phyloP scores from a whole-genome alignment of 371 early-diverging fungal species.

The Saksenaea vasiformis region DNA sequence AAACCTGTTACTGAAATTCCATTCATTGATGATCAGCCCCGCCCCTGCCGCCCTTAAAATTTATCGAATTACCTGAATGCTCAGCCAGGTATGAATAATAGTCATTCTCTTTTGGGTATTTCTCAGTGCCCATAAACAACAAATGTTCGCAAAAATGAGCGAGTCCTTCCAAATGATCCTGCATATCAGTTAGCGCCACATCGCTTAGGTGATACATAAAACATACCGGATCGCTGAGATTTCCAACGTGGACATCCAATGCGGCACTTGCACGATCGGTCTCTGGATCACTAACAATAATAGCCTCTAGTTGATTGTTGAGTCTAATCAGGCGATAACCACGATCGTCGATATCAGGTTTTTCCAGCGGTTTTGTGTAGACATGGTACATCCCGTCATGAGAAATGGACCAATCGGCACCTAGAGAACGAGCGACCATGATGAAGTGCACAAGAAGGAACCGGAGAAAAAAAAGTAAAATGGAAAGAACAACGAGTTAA shows the following conservation, averaged over 20 bases:
- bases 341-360: conserved; percentile 71
- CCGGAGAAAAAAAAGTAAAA: conserved; percentile 7
- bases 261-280: conserved; percentile 89
- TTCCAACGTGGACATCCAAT: conserved; percentile 90
- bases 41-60: neutral
- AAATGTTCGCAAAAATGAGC: conserved; percentile 99
- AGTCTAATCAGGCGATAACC: conserved; percentile 75
- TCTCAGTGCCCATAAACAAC: conserved; percentile 84
- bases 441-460: neutral
- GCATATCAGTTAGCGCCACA: neutral
- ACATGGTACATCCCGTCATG: conserved; percentile 19
- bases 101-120: conserved; percentile 93
- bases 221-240: conserved; percentile 66
- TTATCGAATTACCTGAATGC: conserved; percentile 70
- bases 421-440: conserved; percentile 16
- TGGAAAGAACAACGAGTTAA: neutral
- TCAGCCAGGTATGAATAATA: conserved; percentile 84
- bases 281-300: conserved; percentile 76
- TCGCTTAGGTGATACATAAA: no score
- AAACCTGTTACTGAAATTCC: neutral
- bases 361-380: conserved; percentile 36
- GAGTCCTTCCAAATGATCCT: conserved; percentile 80
- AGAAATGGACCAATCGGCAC: conserved; percentile 15
- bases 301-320: conserved; percentile 71
- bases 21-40: neutral